Evolutionary conservation across 106 monocot species (phyloP), one percentile per base, ranked within the genome.

Genomic region (Xerophyta viscosa): DNA sequence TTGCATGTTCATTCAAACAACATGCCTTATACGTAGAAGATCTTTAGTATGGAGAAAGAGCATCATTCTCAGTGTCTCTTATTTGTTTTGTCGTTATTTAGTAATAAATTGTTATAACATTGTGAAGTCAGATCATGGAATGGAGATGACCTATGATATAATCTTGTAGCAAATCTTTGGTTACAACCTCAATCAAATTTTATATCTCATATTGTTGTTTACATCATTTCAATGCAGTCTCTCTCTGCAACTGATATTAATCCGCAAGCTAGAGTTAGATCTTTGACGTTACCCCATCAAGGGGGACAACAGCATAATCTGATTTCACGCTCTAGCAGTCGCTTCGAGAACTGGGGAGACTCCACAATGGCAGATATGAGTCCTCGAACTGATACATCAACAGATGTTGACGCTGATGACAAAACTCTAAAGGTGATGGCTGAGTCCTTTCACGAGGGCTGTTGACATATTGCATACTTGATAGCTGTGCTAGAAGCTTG

Each of bases 311-410:
- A 48, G 29, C 36, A 58, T 27, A 54, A 64, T 64, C 41, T 71
- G 24, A 67, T 25, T 27, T 57, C 75, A 30, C 36, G 69, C 3
- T 37, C 70, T 52, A 67, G 66, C 19, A 37, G 52, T 77, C 71
- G 74, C 17, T 71, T 69, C 64, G 80, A 86, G 52, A 82, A 82
- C 62, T 87, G 71, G 71, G 81, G 60, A 50, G 82, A 77, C 30
- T 75, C 78, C 31, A 54, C n/a, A 55, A 84, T 94, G 88, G 87
- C 68, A 37, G 87, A 82, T 59, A 71, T 67, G 27, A 92, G 83
- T 62, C 87, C 92, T 45, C 72, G 77, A 60, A 88, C 88, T 27
- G 93, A 94, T 37, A 88, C 84, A 41, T 94, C 88, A 42, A 78
- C 88, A 28, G 93, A 87, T 69, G 65, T 73, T 27, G 88, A 94